Evolutionary conservation across 805 yeast species (phyloP).

Genomic region (Saccharomycopsis olivae): DNA sequence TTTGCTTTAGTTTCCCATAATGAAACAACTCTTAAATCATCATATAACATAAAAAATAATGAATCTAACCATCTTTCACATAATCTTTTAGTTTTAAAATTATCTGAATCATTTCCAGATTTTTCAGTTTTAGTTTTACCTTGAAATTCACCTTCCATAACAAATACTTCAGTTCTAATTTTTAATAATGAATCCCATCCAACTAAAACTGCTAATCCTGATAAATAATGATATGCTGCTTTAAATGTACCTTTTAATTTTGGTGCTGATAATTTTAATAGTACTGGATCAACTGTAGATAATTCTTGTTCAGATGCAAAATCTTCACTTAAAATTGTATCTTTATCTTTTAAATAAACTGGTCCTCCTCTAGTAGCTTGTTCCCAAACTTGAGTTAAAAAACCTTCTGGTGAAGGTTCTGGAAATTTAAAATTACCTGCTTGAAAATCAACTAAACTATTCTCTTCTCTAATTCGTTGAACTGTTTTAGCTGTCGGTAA

Average conservation of each 20-base stretch:
- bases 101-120: neutral
- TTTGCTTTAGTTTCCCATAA: slow-evolving; percentile 22
- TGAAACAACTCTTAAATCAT: slow-evolving; percentile 26
- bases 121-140: neutral
- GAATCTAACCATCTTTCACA: slow-evolving; percentile 73
- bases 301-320: slow-evolving; percentile 24
- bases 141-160: slow-evolving; percentile 65
- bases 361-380: slow-evolving; percentile 16
- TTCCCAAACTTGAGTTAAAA: slow-evolving; percentile 14
- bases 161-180: slow-evolving; percentile 60
- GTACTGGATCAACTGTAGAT: slow-evolving; percentile 35
- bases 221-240: slow-evolving; percentile 58
- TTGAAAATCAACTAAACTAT: slow-evolving; percentile 9
- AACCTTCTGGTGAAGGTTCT: slow-evolving; percentile 17
- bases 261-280: slow-evolving; percentile 41
- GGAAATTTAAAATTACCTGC: slow-evolving; percentile 13
- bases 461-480: slow-evolving; percentile 21
- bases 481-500: slow-evolving; percentile 28
- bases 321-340: slow-evolving; percentile 16
- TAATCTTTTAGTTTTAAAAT: slow-evolving; percentile 36
- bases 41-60: slow-evolving; percentile 26
- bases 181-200: slow-evolving; percentile 79
- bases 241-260: slow-evolving; percentile 41
- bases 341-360: slow-evolving; percentile 16
- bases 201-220: slow-evolving; percentile 50